Evolutionary conservation across 371 early-diverging fungal species (phyloP).

Genomic region (Enterocytospora artemiae): DNA sequence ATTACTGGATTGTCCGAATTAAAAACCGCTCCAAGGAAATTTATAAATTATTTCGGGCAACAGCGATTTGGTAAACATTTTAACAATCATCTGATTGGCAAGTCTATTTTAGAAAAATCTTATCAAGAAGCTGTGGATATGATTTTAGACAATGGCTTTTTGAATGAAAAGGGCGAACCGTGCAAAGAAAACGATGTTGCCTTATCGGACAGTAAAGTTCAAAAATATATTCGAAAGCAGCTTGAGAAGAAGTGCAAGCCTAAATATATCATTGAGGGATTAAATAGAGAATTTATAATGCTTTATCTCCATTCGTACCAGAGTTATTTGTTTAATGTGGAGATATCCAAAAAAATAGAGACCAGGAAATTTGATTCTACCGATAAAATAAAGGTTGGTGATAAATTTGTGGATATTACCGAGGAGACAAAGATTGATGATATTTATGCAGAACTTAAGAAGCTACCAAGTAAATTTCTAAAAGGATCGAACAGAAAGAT

Average conservation of each 20-base stretch:
- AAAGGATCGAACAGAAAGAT: conserved; percentile 34
- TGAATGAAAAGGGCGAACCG: conserved; percentile 18
- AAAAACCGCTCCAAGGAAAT: conserved; percentile 48
- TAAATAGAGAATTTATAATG: conserved; percentile 66
- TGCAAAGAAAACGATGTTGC: conserved; percentile 2
- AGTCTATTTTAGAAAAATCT: conserved; percentile 65
- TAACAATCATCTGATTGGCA: conserved; percentile 74
- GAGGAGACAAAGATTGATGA: conserved; percentile 59
- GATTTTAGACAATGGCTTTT: conserved; percentile 41
- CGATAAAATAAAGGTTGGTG: conserved; percentile 64
- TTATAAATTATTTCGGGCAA: conserved; percentile 93
- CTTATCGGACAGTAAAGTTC: conserved; percentile 21
- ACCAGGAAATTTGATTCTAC: conserved; percentile 66
- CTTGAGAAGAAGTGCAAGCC: conserved; percentile 22
- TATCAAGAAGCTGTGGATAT: conserved; percentile 59
- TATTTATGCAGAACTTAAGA: conserved; percentile 24
- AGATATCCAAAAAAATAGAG: conserved; percentile 67
- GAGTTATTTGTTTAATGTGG: conserved; percentile 80
- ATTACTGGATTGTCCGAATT: conserved; percentile 24
- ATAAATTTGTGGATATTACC: conserved; percentile 58
- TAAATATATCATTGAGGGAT: conserved; percentile 31
- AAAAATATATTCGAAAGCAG: conserved; percentile 40
- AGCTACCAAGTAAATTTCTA: conserved; percentile 28
- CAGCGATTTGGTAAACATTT: conserved; percentile 87
- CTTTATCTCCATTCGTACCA: conserved; percentile 94